These are phyloP conservation scores for Boletus barrowsii DNA, from an alignment of 768 basidiomycete genomes.

Conservation along the genomic window DNA sequence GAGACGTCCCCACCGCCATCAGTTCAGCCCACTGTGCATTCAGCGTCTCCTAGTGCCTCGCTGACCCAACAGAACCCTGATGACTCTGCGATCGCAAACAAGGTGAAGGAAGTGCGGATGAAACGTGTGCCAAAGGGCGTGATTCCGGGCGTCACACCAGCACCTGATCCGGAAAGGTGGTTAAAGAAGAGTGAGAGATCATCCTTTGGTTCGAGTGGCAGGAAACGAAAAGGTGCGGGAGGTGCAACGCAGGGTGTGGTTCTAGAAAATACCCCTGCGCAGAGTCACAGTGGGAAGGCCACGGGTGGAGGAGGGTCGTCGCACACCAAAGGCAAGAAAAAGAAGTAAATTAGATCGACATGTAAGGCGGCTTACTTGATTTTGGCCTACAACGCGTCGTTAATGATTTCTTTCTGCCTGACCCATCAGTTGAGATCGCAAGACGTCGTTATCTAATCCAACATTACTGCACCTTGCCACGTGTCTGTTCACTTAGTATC, in stretches of 20 bases:
- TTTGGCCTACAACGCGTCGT: slow-evolving; percentile 16
- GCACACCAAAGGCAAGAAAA: slow-evolving; percentile 62
- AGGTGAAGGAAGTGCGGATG: slow-evolving; percentile 52
- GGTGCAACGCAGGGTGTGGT: slow-evolving; percentile 69
- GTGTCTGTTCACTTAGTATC: slow-evolving; percentile 4
- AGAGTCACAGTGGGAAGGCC: slow-evolving; percentile 33
- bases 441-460: slow-evolving; percentile 30
- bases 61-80: slow-evolving; percentile 27
- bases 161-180: slow-evolving; percentile 86
- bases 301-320: slow-evolving; percentile 35
- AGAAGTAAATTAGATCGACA: slow-evolving; percentile 46
- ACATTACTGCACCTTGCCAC: slow-evolving; percentile 11
- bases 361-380: slow-evolving; percentile 19
- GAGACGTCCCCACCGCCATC: slow-evolving; percentile 63
- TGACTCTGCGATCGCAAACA: slow-evolving; percentile 37
- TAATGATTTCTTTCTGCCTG: slow-evolving; percentile 22
- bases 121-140: slow-evolving; percentile 76
- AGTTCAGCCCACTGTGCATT: slow-evolving; percentile 32
- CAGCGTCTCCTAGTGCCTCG: slow-evolving; percentile 24
- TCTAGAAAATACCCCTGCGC: slow-evolving; percentile 23
- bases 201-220: slow-evolving; percentile 48
- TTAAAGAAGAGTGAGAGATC: slow-evolving; percentile 82
- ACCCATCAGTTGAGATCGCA: slow-evolving; percentile 20
- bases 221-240: slow-evolving; percentile 51
- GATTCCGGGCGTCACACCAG: slow-evolving; percentile 72